phyloP scores from a whole-genome alignment of 2,329 filamentous ascomycete genomes.

The Paramyrothecium roridum region DNA sequence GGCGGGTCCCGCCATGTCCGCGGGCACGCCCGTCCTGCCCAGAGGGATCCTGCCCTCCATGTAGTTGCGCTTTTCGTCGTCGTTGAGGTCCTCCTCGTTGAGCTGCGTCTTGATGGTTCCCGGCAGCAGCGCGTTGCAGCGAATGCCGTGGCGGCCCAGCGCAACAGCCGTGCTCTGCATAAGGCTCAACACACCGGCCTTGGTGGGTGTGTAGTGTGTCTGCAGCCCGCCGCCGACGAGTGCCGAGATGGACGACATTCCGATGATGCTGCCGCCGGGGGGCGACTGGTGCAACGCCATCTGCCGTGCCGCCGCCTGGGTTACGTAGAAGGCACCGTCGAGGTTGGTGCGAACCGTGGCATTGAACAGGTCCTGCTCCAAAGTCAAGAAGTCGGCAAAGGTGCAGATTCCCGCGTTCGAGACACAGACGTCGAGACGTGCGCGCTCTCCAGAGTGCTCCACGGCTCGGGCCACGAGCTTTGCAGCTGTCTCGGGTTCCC shows the following conservation, averaged over 20 bases:
- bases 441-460: constrained; percentile 47
- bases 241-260: constrained; percentile 68
- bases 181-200: constrained; percentile 74
- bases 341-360: constrained; percentile 78
- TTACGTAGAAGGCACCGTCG: constrained; percentile 82
- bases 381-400: constrained; percentile 80
- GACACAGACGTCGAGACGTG: constrained; percentile 72
- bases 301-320: constrained; percentile 79
- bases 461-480: constrained; percentile 67
- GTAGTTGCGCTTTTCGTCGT: constrained; percentile 68
- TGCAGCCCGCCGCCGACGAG: constrained; percentile 76
- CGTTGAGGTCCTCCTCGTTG: constrained; percentile 77
- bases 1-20: constrained; percentile 79
- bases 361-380: constrained; percentile 67
- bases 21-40: constrained; percentile 67
- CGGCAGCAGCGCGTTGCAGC: constrained; percentile 81
- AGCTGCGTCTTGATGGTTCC: constrained; percentile 82
- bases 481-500: constrained; percentile 67
- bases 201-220: constrained; percentile 85
- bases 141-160: constrained; percentile 69
- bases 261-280: constrained; percentile 76
- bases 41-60: constrained; percentile 81
- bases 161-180: constrained; percentile 84
- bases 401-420: constrained; percentile 87
- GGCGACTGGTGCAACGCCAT: constrained; percentile 65